Conservation (phyloP, 768 basidiomycete genomes). For the Kockovaella imperatae region DNA sequence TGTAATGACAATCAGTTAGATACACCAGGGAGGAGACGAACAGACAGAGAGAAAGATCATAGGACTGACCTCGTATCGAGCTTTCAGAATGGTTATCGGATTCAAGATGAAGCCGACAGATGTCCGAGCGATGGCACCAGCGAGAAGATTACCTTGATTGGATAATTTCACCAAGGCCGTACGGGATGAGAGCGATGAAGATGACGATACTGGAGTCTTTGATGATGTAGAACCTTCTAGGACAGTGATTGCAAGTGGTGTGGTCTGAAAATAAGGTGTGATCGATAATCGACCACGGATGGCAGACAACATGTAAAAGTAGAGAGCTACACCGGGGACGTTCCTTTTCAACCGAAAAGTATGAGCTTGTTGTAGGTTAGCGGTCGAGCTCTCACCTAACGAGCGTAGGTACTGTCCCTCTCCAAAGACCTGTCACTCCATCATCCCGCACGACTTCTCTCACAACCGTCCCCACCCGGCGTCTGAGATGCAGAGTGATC, state of each 20-base stretch:
- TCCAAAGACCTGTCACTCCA: constrained; percentile 72
- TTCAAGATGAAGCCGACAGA: constrained; percentile 76
- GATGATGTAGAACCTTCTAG: constrained; percentile 1
- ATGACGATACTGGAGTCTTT: constrained; percentile 6
- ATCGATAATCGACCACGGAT: constrained; percentile 68
- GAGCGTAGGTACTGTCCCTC: constrained; percentile 75
- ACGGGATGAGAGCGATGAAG: constrained; percentile 1
- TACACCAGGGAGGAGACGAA: no score
- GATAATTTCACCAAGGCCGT: constrained; percentile 50
- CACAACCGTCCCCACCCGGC: constrained; percentile 22
- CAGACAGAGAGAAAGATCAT: constrained; percentile 21
- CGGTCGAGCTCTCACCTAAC: constrained; percentile 49
- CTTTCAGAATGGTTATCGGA: constrained; percentile 84
- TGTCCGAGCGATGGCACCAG: constrained; percentile 75
- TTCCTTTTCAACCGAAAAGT: constrained; percentile 61
- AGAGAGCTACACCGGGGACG: constrained; percentile 84
- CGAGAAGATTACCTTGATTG: constrained; percentile 69
- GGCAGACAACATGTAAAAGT: constrained; percentile 79
- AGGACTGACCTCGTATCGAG: constrained; percentile 69
- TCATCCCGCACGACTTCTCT: constrained; percentile 54
- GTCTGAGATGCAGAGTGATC: constrained; percentile 1
- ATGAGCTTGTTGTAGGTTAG: no score
- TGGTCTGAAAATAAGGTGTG: constrained; percentile 59
- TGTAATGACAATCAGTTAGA: constrained; percentile 4
- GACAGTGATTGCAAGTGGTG: background rate